Base-by-base conservation (phyloP, 331 rosid genomes). In the Pyracantha coccinea region DNA sequence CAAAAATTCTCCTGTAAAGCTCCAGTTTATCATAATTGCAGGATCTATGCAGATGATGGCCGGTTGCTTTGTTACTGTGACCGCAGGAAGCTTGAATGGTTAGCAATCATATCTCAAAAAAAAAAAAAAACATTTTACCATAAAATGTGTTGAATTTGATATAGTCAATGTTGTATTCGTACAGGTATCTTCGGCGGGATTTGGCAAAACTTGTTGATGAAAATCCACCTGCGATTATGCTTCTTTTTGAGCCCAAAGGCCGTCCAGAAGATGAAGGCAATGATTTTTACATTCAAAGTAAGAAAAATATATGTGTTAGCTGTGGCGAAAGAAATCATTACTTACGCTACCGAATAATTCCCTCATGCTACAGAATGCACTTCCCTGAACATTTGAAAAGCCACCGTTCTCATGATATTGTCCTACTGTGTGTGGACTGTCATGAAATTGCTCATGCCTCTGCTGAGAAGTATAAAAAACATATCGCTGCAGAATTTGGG, bases 341-440 rank as follows among this genome's bases (percentile, higher is more conserved):
- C 78, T 86, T 95, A 41, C 90, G 97, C 50, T 95, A 95, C 82
- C 86, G 97, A 65, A 92, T 95, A 68, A 92, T 95, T 84, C 97
- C 97, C 68, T 92, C 99, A 14, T 95, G 99, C 86, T 92, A 90
- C 87, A 90, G 97, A 80, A 70, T 92, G 72, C 99, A 95, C 82
- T 95, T 92, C 59, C 97, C 99, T 5, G 99, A 95, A 88, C 97
- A 89, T 89, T 82, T 95, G 85, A 90, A 95, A 82, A 95, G 99
- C 80, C 99, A 95, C 32, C 93, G 97, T n/a, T 95, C 99, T 83
- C 99, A 92, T 84, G 97, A 95, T 78, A 95, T 95, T 72, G 93
- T 92, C 82, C 87, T 95, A 67, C 91, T 95, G 76, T 95, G 99
- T 63, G 97, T 95, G 91, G 97, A 95, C 84, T 95, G 97, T 81